Evolutionary conservation across 1,139 yeast genomes (phyloP).

Genomic region (Protomyces arabidopsidicola): DNA sequence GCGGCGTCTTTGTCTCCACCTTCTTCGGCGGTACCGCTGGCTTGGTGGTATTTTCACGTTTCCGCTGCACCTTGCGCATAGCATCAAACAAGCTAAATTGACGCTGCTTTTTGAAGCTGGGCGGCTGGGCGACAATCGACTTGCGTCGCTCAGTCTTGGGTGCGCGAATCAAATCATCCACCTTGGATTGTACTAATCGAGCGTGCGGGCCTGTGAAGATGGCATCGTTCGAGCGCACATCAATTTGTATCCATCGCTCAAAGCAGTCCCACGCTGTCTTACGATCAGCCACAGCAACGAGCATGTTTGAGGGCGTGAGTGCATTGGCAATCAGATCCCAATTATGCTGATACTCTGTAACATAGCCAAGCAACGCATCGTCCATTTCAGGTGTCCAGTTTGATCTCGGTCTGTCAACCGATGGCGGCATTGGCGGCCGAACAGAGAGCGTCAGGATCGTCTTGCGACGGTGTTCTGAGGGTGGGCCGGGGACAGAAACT

Average conservation of each 20-base stretch:
- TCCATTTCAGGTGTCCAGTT: slow-evolving; percentile 97
- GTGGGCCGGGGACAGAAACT: slow-evolving; percentile 45
- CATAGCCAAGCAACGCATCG: slow-evolving; percentile 67
- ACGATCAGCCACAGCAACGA: slow-evolving; percentile 80
- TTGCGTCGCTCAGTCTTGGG: slow-evolving; percentile 65
- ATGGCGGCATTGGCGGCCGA: slow-evolving; percentile 62
- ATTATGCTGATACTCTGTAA: slow-evolving; percentile 81
- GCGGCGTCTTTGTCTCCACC: slow-evolving; percentile 15
- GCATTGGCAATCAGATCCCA: slow-evolving; percentile 90
- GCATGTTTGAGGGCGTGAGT: slow-evolving; percentile 58
- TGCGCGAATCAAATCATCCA: slow-evolving; percentile 51
- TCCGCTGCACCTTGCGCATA: slow-evolving; percentile 80
- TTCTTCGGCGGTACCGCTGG: slow-evolving; percentile 12
- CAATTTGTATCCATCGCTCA: slow-evolving; percentile 88
- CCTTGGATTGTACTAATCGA: slow-evolving; percentile 80
- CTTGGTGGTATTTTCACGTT: slow-evolving; percentile 47
- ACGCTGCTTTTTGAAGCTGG: slow-evolving; percentile 53
- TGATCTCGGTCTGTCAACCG: slow-evolving; percentile 76
- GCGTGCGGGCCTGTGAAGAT: slow-evolving; percentile 78
- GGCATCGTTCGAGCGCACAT: slow-evolving; percentile 48
- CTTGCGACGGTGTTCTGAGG: not conserved
- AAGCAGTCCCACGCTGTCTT: slow-evolving; percentile 99
- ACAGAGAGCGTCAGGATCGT: slow-evolving; percentile 37
- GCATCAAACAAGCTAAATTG: slow-evolving; percentile 99
- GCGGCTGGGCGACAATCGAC: slow-evolving; percentile 31